A percentile compares a stretch with the other conserved stretches of the same genome.
These are phyloP conservation scores for Colletotrichum spinosum DNA, from an alignment of 2,329 filamentous ascomycete genomes.

Conservation along the genomic window DNA sequence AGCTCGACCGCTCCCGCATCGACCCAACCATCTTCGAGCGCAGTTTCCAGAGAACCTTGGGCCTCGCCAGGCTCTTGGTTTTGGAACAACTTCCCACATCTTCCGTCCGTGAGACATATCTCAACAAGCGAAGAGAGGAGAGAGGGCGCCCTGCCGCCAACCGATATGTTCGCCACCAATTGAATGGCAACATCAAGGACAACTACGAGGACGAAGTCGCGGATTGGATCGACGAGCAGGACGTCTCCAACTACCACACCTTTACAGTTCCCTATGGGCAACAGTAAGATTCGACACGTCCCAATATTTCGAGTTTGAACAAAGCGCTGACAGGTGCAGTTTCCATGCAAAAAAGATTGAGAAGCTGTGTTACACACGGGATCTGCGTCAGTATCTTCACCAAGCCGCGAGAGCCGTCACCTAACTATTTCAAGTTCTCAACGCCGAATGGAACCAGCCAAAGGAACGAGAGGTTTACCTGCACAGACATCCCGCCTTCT, in stretches of 20 bases:
- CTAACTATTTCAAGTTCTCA: conserved; percentile 63
- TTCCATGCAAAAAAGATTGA: conserved; percentile 80
- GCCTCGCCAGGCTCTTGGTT: conserved; percentile 82
- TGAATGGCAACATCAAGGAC: conserved; percentile 80
- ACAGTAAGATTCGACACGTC: conserved; percentile 42
- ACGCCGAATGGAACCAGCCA: conserved; percentile 86
- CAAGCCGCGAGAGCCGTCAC: neutral
- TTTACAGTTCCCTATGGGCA: conserved; percentile 78
- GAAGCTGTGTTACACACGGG: conserved; percentile 83
- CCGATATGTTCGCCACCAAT: conserved; percentile 54
- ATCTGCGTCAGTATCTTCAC: conserved; percentile 63
- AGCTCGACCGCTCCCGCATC: conserved; percentile 78
- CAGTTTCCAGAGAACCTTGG: conserved; percentile 79
- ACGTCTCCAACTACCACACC: conserved; percentile 83
- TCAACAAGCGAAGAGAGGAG: conserved; percentile 76
- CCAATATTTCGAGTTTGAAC: neutral
- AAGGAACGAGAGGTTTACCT: conserved; percentile 81
- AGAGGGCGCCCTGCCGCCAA: conserved; percentile 73
- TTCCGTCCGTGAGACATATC: conserved; percentile 75
- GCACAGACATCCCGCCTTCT: conserved; percentile 88
- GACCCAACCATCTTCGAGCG: conserved; percentile 91
- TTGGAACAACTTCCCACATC: conserved; percentile 81
- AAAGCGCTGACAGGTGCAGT: conserved; percentile 19
- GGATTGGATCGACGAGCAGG: conserved; percentile 83
- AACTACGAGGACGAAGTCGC: conserved; percentile 82